phyloP scores from a whole-genome alignment of 2,329 filamentous ascomycete species.

The Cryphonectria naterciae region DNA sequence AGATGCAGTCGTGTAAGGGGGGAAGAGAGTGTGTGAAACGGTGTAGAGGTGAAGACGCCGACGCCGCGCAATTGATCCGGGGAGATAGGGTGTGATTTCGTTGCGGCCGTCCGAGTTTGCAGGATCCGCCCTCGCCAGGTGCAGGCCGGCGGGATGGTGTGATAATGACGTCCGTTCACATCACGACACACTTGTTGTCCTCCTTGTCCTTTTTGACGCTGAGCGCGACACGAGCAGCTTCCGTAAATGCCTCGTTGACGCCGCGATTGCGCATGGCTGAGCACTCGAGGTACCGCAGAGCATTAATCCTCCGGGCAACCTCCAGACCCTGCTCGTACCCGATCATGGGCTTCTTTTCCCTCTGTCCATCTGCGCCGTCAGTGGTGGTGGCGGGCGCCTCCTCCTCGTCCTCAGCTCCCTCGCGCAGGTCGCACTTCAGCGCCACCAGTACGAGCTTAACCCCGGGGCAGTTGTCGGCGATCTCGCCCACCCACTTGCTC shows the following conservation, averaged over 20 bases:
- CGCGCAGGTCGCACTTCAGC: constrained; percentile 93
- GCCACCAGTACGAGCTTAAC: constrained; percentile 95
- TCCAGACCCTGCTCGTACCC: constrained; percentile 90
- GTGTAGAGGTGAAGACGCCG: background rate
- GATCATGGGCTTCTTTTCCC: constrained; percentile 74
- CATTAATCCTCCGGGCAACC: constrained; percentile 88
- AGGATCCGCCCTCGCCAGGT: background rate
- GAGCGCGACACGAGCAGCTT: constrained; percentile 92
- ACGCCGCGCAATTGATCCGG: background rate
- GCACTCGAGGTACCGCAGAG: constrained; percentile 94
- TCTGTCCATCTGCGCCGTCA: constrained; percentile 39
- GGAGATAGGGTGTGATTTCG: background rate
- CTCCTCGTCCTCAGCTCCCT: constrained; percentile 74
- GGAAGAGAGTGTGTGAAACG: background rate
- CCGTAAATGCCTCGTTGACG: constrained; percentile 98
- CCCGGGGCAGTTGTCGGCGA: constrained; percentile 94
- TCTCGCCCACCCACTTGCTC: constrained; percentile 97
- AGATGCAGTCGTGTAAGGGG: constrained; percentile 6
- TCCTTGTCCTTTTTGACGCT: constrained; percentile 69
- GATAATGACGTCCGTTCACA: constrained; percentile 45
- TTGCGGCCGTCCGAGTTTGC: background rate
- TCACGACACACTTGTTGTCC: constrained; percentile 63
- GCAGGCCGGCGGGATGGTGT: background rate
- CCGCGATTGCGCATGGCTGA: constrained; percentile 97
- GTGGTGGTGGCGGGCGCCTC: constrained; percentile 50